Base-by-base conservation (phyloP, 495 filamentous ascomycete species). In the Podospora fimiseda region DNA sequence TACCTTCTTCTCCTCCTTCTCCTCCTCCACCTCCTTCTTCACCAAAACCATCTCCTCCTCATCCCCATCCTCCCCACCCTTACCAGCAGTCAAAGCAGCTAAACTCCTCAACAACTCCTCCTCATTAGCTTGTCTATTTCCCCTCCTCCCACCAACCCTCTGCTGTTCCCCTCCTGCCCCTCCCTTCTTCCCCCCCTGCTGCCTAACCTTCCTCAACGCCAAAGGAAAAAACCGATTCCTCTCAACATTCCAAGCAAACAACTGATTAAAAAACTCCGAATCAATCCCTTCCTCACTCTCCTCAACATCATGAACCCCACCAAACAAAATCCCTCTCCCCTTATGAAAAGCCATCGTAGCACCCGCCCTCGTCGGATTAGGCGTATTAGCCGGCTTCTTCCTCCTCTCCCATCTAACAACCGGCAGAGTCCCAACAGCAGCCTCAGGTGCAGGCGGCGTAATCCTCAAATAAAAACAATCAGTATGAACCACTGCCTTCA, bases 281-380 rank as follows among this genome's bases (percentile, higher is more conserved):
- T 97, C 90, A 37, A 98, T 91, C 9, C 87, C 90, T 69, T 98
- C 93, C 62, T 98, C 93, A 56, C 79, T 94, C 62, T 95, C 79
- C 62, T 95, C 90, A 1, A 95, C 86, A 60, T 97, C 93, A 53
- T 95, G 87, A 5, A 98, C 93, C 50, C 93, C 93, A 37, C 93
- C 93, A 60, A 98, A 98, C 66, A 86, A 70, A 53, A 98, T 89
- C 2, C 93, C 93, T 53, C 93, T 81, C 1, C 93, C 91, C 67
- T 90, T 91, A 66, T 97, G 93, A 62, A 84, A 86, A 0, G 88
- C 80, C 89, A 96, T 95, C 1, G 90, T 96, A 14, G 87, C 80
- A 43, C 93, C 93, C 2, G 89, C 90, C 20, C 92, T 80, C 2
- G 87, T 53, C 4, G 93, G 93, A 57, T 82, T 89, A 0, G 93